Evolutionary conservation across 2,329 filamentous ascomycete species (phyloP), one percentile per base, ranked within the genome.

Genomic region (Aspergillus clavatus): DNA sequence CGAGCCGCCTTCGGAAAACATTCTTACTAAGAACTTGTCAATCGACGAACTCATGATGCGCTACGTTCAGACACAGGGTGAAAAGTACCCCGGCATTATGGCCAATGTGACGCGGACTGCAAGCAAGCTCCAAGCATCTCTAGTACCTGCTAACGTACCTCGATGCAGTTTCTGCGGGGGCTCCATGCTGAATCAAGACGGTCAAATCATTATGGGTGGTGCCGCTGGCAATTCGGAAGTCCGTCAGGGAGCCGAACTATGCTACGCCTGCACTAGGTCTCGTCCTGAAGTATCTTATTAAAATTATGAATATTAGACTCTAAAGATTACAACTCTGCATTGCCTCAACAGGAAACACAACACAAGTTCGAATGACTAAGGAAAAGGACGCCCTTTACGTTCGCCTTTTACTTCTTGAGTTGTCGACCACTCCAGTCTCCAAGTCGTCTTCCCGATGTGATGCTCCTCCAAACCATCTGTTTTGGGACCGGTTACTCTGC

Each of bases 31-130:
- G 47, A 84, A 89, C 53, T 78, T 88, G 37, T 94, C 89, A 37
- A 96, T 98, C 58, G 89, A 96, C 61, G 85, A 90, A 55, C 79
- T 98, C 43, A 90, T 97, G 84, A 72, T 77, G 46, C 83, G 89
- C 46, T 98, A 96, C 66, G 95, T 98, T 60, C 80, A 82, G 54
- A 84, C 82, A 31, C 88, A 95, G 12, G 90, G 95, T 63, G 80
- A 82, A 53, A 86, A 85, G 47, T 96, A 94, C 60, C 87, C 90
- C 3, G 88, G 87, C 44, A 89, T 97, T 45, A 90, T 98, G 54
- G 86, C 90, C 24, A 98, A 98, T 63, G 93, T 98, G 7, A 91
- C 96, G 4, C 82, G 89, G 51, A 98, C 91, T 26, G 84, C 87
- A n/a, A 84, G 82, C 41, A 95, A 94, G 68, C 75, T 97, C 31